Evolutionary conservation across 345 rosid species (phyloP).

Genomic region (Nasturtium officinale): DNA sequence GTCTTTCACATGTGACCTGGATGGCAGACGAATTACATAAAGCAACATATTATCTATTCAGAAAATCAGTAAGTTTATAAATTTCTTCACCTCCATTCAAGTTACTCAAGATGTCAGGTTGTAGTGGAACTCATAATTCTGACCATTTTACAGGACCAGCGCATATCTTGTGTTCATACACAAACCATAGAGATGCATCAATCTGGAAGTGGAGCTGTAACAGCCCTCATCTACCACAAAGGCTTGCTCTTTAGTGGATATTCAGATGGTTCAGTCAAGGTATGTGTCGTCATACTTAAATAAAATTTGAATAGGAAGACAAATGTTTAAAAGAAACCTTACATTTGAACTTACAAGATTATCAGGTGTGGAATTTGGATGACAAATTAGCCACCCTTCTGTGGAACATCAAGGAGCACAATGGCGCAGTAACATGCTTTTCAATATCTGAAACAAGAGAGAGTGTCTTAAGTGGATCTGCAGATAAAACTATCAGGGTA

Average conservation of each 20-base stretch:
- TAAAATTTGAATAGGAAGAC: background rate
- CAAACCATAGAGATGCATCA: slow-evolving; percentile 76
- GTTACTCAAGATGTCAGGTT: background rate
- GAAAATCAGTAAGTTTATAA: slow-evolving; percentile 62
- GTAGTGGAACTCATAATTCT: slow-evolving; percentile 1
- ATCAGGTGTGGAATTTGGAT: slow-evolving; percentile 72
- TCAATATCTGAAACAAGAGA: slow-evolving; percentile 75
- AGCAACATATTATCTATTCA: slow-evolving; percentile 79
- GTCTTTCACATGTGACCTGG: slow-evolving; percentile 86
- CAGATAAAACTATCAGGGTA: slow-evolving; percentile 80
- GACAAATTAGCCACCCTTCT: slow-evolving; percentile 59
- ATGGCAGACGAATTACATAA: slow-evolving; percentile 93
- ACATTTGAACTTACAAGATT: background rate
- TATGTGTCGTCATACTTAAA: slow-evolving; percentile 20
- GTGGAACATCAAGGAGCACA: slow-evolving; percentile 77
- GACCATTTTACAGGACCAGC: slow-evolving; percentile 51
- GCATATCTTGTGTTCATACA: slow-evolving; percentile 90
- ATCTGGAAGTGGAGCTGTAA: slow-evolving; percentile 70
- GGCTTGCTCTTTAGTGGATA: slow-evolving; percentile 86
- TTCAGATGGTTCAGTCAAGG: slow-evolving; percentile 87
- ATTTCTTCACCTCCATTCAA: background rate
- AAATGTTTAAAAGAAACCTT: slow-evolving; percentile 4
- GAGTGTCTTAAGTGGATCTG: slow-evolving; percentile 81
- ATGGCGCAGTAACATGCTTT: slow-evolving; percentile 75
- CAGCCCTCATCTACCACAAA: slow-evolving; percentile 81